Percentiles rank a stretch among this genome's conserved stretches.
Conservation (phyloP, 225 moss, liverwort and hornwort species). For the Asterella californica region DNA sequence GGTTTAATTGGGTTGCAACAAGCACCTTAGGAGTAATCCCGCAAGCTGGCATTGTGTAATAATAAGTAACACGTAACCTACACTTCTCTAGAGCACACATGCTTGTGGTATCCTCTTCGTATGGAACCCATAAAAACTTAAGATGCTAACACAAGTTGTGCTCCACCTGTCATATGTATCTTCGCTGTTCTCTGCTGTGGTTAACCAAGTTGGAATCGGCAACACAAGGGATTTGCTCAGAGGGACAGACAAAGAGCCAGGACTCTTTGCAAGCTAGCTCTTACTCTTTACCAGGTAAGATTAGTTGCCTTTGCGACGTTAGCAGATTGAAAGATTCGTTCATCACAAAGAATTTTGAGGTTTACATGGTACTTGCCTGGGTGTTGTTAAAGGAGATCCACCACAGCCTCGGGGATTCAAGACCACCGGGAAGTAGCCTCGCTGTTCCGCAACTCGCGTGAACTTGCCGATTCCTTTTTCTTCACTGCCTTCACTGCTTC, state of each 20-base stretch:
- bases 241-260: background rate
- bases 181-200: too few species aligned
- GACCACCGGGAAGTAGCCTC: conserved; percentile 82
- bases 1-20: too few species aligned
- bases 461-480: conserved; percentile 66
- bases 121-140: background rate
- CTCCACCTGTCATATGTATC: background rate
- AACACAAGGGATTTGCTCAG: too few species aligned
- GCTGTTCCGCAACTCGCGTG: conserved; percentile 49
- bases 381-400: conserved; percentile 77
- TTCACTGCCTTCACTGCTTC: conserved; percentile 57
- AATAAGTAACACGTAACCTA: background rate
- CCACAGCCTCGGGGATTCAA: conserved; percentile 94
- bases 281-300: background rate
- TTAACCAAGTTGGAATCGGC: too few species aligned
- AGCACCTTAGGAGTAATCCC: background rate
- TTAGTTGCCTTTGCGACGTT: background rate
- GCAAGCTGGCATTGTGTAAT: background rate
- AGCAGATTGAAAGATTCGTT: background rate
- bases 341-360: background rate
- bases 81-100: background rate
- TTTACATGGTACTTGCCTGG: conserved; percentile 64
- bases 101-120: background rate
- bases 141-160: background rate
- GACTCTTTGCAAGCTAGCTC: background rate